Evolutionary conservation across 805 yeast species (phyloP).

Genomic region (Zygosaccharomyces rouxii): DNA sequence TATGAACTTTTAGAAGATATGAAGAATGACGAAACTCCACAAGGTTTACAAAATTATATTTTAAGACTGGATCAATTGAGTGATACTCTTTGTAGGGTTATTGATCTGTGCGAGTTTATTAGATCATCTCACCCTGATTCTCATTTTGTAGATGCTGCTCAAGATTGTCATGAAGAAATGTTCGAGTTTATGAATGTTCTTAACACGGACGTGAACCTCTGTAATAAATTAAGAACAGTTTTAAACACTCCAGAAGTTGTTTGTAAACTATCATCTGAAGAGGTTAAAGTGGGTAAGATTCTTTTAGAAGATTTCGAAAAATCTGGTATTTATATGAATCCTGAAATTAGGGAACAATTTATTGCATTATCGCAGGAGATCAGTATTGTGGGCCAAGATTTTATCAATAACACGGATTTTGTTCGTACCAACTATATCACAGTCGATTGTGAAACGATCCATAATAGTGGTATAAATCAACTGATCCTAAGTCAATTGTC

Average conservation of each 20-base stretch:
- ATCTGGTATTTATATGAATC: constrained; percentile 81
- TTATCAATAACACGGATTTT: constrained; percentile 37
- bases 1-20: constrained; percentile 56
- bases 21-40: constrained; percentile 41
- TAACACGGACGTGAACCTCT: constrained; percentile 76
- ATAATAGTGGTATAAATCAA: constrained; percentile 17
- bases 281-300: constrained; percentile 73
- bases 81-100: constrained; percentile 85
- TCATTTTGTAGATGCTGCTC: constrained; percentile 73
- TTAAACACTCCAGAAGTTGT: constrained; percentile 38
- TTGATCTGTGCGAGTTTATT: constrained; percentile 89
- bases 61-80: constrained; percentile 74
- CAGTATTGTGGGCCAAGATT: constrained; percentile 75
- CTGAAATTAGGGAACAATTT: constrained; percentile 59
- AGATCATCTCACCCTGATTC: constrained; percentile 81
- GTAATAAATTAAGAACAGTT: constrained; percentile 53
- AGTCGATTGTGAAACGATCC: constrained; percentile 21
- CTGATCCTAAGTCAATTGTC: constrained; percentile 27
- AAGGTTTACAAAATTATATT: constrained; percentile 49
- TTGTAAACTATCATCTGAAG: constrained; percentile 58
- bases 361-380: constrained; percentile 76
- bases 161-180: constrained; percentile 79
- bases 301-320: constrained; percentile 80
- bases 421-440: constrained; percentile 23
- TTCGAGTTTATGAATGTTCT: constrained; percentile 90